Conservation (phyloP, 805 yeast genomes). For the Kluyveromyces siamensis region DNA sequence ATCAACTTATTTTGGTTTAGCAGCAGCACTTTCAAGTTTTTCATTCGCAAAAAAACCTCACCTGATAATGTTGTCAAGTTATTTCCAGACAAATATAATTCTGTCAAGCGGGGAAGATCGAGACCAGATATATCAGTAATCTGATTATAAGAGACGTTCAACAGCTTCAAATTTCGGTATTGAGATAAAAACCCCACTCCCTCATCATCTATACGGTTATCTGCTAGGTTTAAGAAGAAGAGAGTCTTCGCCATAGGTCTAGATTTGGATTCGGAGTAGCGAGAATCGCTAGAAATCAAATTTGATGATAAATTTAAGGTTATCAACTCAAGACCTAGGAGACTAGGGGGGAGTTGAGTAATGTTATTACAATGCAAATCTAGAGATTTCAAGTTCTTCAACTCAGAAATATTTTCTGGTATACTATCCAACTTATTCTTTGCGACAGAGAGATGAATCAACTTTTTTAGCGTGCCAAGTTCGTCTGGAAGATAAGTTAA, state of each 20-base stretch:
- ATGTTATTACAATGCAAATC: constrained; percentile 84
- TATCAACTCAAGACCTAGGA: constrained; percentile 57
- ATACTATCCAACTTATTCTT: constrained; percentile 66
- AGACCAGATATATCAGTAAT: constrained; percentile 74
- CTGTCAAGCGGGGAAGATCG: constrained; percentile 48
- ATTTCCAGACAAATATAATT: constrained; percentile 77
- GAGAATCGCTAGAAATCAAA: constrained; percentile 35
- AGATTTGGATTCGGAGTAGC: constrained; percentile 9
- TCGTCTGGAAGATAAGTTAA: constrained; percentile 67
- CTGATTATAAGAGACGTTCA: constrained; percentile 80
- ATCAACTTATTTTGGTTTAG: constrained; percentile 80
- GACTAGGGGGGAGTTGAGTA: constrained; percentile 53
- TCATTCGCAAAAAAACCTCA: constrained; percentile 65
- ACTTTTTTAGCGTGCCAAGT: constrained; percentile 46
- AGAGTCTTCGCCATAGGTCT: constrained; percentile 41
- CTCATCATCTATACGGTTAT: constrained; percentile 74
- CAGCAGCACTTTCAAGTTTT: constrained; percentile 49
- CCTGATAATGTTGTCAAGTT: constrained; percentile 69
- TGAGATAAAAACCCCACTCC: constrained; percentile 59
- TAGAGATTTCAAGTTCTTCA: constrained; percentile 51
- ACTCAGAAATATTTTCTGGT: constrained; percentile 56
- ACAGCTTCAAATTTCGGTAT: constrained; percentile 45
- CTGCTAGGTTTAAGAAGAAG: constrained; percentile 57
- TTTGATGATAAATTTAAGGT: constrained; percentile 68
- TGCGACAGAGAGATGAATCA: constrained; percentile 60